phyloP scores from a whole-genome alignment of 371 early-diverging fungal genomes.

The Amoeboaphelidium protococcarum region DNA sequence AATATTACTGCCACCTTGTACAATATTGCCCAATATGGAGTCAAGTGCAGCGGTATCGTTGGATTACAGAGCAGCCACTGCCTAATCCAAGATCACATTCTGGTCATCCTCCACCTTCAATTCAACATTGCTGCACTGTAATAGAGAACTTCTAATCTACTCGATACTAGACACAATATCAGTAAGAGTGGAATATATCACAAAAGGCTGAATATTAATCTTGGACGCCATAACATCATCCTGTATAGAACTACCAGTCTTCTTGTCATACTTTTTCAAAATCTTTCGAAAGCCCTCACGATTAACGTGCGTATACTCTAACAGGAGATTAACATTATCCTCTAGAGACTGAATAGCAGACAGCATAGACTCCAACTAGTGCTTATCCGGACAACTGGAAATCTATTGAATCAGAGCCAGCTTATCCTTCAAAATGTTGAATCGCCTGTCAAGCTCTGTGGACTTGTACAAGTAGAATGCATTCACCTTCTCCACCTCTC shows the following conservation, averaged over 20 bases:
- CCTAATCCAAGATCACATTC: no score
- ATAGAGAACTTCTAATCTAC: constrained; percentile 5
- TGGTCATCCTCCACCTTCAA: constrained; percentile 5
- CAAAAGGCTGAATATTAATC: constrained; percentile 43
- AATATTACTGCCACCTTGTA: no score
- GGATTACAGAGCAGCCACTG: no score
- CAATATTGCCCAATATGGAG: no score
- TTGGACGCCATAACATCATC: constrained; percentile 81
- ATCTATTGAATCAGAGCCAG: constrained; percentile 30
- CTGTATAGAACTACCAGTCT: constrained; percentile 71
- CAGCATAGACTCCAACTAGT: background rate
- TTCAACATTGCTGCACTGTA: background rate
- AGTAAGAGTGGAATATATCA: background rate
- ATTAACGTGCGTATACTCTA: constrained; percentile 87
- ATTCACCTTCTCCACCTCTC: constrained; percentile 29
- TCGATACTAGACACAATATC: constrained; percentile 18
- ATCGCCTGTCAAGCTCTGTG: constrained; percentile 17
- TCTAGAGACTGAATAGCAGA: background rate
- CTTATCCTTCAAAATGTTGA: constrained; percentile 35
- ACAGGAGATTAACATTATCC: background rate
- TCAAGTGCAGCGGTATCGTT: no score
- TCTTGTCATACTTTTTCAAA: constrained; percentile 93
- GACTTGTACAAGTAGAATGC: constrained; percentile 25
- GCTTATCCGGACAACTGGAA: no score
- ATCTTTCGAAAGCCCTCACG: constrained; percentile 86